Evolutionary conservation across 2,329 filamentous ascomycete genomes (phyloP), one percentile per base, ranked within the genome.

Genomic region (Hypomyces perniciosus): DNA sequence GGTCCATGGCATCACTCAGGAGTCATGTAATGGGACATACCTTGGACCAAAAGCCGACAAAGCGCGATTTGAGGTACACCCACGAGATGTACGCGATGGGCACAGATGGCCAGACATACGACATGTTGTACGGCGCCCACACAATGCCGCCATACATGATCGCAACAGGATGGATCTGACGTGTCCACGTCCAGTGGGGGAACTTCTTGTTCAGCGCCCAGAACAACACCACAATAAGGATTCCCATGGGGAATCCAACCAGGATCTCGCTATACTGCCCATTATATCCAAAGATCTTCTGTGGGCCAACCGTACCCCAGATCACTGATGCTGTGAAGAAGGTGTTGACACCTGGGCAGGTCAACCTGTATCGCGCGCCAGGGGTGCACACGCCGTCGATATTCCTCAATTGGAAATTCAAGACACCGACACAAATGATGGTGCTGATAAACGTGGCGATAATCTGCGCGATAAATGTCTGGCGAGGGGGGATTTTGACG

Each of bases 381-480:
- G 67, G 59, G 0, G 74, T 75, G 62, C 78, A 80, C 6, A 80
- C 70, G n/a, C 66, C 65, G 0, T 68, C 59, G 43, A 80, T 79
- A 54, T 71, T 62, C 39, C 68, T 70, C 65, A 79, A 71, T 60
- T 78, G 75, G 60, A 74, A 75, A 54, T 73, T 72, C 46, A 75
- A 62, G 1, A 79, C 72, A 10, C 71, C 75, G 4, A 74, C 72
- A 54, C 72, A 76, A 39, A 79, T 71, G 42, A 80, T 67, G 1
- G 73, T 78, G 44, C 74, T 76, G 20, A 79, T 64, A 20, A 82
- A 67, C 2, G 78, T 83, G 33, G 79, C 78, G 8, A 77, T 67
- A 60, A 83, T 78, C 63, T 84, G 80, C 1, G 79, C 79, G 26
- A 70, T 65, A 57, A 84, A 84, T 4, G 80, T 78, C 30, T 81